These are phyloP conservation scores for Rehmannia glutinosa DNA, from an alignment of 257 asterid genomes.

Conservation along the genomic window DNA sequence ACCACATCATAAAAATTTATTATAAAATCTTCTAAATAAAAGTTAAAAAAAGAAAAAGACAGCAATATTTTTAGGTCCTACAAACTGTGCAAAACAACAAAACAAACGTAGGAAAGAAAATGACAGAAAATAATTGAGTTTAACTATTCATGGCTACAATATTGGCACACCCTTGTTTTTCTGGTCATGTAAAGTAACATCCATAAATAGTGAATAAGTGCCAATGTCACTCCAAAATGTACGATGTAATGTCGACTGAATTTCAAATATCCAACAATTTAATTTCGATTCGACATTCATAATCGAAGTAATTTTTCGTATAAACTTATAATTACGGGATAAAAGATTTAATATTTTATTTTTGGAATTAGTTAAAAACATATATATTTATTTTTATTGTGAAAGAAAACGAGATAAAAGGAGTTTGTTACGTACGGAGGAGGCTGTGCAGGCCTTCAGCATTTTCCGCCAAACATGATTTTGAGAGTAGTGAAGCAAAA, in stretches of 20 bases:
- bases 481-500: background rate
- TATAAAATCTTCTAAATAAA: background rate
- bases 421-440: constrained; percentile 32
- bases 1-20: too few relatives aligned
- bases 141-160: constrained; percentile 13
- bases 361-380: too few relatives aligned
- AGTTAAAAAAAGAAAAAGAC: background rate
- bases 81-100: constrained; percentile 14
- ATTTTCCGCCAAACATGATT: constrained; percentile 16
- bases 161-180: background rate
- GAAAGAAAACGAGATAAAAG: background rate
- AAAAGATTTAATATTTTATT: too few relatives aligned
- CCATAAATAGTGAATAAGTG: constrained; percentile 21
- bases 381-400: background rate
- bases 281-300: too few relatives aligned
- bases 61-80: background rate
- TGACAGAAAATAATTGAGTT: constrained; percentile 17
- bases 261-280: background rate
- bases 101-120: constrained; percentile 21
- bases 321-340: too few relatives aligned
- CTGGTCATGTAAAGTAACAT: constrained; percentile 10
- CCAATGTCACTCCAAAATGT: constrained; percentile 8
- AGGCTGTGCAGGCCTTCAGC: constrained; percentile 20
- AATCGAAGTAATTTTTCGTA: too few relatives aligned
- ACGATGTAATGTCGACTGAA: constrained; percentile 5